Evolutionary conservation across 148 eudicot genomes (phyloP).

Genomic region (Dysphania ambrosioides): DNA sequence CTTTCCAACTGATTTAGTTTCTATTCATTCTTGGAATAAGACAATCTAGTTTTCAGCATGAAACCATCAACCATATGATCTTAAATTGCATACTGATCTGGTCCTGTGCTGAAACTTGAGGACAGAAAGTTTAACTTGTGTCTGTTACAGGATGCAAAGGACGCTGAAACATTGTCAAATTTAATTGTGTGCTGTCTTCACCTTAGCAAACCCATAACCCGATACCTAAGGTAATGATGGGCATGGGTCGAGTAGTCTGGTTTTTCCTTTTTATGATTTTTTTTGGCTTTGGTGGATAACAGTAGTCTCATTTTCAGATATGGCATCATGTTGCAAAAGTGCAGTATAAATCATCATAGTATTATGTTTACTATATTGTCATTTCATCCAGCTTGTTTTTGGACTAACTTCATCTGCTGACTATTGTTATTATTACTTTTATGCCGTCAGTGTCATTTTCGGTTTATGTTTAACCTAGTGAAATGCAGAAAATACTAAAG

Average conservation of each 20-base stretch:
- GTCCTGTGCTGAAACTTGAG: too few species aligned
- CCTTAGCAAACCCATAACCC: constrained; percentile 71
- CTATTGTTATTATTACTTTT: neutral
- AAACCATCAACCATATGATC: too few species aligned
- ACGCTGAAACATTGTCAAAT: constrained; percentile 87
- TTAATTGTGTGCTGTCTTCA: constrained; percentile 87
- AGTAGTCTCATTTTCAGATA: neutral
- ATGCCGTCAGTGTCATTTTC: neutral
- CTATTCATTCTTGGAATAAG: too few species aligned
- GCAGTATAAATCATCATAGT: neutral
- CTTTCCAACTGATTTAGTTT: too few species aligned
- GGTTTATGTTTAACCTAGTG: neutral
- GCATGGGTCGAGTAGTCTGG: neutral
- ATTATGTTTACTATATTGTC: neutral
- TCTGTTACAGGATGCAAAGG: constrained; percentile 76
- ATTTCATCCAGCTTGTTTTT: neutral
- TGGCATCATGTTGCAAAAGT: neutral
- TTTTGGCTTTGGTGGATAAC: neutral
- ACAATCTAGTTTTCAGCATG: too few species aligned
- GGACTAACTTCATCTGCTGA: neutral
- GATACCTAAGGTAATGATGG: constrained; percentile 76
- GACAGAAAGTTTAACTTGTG: neutral
- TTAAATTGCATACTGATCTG: too few species aligned
- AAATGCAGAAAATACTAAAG: neutral
- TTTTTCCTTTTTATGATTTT: neutral